phyloP scores from a whole-genome alignment of 106 monocot genomes.

The Triglochin maritima region DNA sequence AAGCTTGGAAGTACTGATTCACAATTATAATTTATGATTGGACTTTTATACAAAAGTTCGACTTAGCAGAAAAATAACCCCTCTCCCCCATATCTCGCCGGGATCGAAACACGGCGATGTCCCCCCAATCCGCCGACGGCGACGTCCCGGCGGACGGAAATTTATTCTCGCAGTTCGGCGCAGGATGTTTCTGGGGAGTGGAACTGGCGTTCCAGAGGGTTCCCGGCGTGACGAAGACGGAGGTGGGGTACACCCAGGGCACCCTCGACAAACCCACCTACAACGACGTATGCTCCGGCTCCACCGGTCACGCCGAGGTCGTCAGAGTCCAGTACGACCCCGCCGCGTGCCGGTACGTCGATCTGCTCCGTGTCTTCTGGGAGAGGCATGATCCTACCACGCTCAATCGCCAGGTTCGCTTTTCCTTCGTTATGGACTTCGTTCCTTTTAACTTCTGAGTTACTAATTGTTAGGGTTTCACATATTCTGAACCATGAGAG shows the following conservation, averaged over 20 bases:
- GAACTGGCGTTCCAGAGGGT: constrained; percentile 86
- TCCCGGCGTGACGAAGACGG: constrained; percentile 65
- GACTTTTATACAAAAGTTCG: too few species aligned
- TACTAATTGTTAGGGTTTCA: too few species aligned
- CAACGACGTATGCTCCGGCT: constrained; percentile 72
- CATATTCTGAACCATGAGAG: too few species aligned
- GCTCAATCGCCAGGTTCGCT: constrained; percentile 78
- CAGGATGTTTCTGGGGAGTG: constrained; percentile 95
- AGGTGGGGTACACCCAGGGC: constrained; percentile 90
- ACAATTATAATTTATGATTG: too few species aligned
- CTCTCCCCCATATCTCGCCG: too few species aligned
- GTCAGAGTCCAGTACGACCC: constrained; percentile 84
- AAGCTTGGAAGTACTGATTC: too few species aligned
- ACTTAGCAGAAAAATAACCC: too few species aligned
- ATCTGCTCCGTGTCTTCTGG: constrained; percentile 75
- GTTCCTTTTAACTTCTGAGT: too few species aligned
- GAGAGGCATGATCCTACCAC: constrained; percentile 69
- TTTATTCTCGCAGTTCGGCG: constrained; percentile 80
- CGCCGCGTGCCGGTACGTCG: constrained; percentile 48
- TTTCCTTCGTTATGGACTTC: neutral
- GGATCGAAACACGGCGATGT: too few species aligned
- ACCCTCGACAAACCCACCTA: constrained; percentile 61
- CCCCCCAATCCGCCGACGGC: constrained; percentile 21
- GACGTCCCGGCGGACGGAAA: constrained; percentile 58
- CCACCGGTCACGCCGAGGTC: constrained; percentile 65